Percentiles rank a stretch among this genome's conserved stretches.
Conservation (phyloP, 768 basidiomycete species). For the Terana coerulea region DNA sequence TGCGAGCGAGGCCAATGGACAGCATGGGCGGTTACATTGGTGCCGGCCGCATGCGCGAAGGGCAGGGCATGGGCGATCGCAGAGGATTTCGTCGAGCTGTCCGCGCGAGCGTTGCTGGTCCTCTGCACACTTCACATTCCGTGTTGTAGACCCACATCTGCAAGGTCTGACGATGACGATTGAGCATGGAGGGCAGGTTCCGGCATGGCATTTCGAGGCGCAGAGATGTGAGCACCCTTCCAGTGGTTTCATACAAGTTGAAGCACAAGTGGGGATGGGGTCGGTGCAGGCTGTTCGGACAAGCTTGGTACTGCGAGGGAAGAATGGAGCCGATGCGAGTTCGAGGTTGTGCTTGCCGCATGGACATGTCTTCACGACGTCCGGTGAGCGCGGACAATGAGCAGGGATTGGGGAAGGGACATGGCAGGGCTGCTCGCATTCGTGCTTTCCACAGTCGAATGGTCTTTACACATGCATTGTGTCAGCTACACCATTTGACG, state of each 20-base stretch:
- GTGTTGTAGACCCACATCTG: slow-evolving; percentile 74
- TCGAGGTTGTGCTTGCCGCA: slow-evolving; percentile 68
- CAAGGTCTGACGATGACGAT: slow-evolving; percentile 73
- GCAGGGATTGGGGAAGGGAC: slow-evolving; percentile 56
- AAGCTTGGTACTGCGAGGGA: slow-evolving; percentile 37
- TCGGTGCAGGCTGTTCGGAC: slow-evolving; percentile 51
- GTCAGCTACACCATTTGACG: background rate
- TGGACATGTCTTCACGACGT: slow-evolving; percentile 66
- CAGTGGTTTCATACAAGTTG: slow-evolving; percentile 61
- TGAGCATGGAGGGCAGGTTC: slow-evolving; percentile 76
- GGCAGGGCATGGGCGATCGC: slow-evolving; percentile 75
- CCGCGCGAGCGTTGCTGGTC: slow-evolving; percentile 32
- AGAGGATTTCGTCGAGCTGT: slow-evolving; percentile 56
- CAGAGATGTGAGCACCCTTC: slow-evolving; percentile 75
- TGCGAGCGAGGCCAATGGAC: slow-evolving; percentile 74
- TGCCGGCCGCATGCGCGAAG: slow-evolving; percentile 84
- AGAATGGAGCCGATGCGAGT: slow-evolving; percentile 29
- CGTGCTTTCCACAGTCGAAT: slow-evolving; percentile 77
- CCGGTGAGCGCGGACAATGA: slow-evolving; percentile 72
- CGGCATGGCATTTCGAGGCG: slow-evolving; percentile 64
- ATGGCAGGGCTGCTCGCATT: slow-evolving; percentile 75
- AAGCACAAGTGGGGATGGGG: slow-evolving; percentile 77
- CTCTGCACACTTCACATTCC: slow-evolving; percentile 50
- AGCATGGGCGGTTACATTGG: slow-evolving; percentile 81
- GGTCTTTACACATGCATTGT: slow-evolving; percentile 36